Evolutionary conservation across 306 rosid genomes (phyloP), one percentile per base, ranked within the genome.

Genomic region (Prunus padus): DNA sequence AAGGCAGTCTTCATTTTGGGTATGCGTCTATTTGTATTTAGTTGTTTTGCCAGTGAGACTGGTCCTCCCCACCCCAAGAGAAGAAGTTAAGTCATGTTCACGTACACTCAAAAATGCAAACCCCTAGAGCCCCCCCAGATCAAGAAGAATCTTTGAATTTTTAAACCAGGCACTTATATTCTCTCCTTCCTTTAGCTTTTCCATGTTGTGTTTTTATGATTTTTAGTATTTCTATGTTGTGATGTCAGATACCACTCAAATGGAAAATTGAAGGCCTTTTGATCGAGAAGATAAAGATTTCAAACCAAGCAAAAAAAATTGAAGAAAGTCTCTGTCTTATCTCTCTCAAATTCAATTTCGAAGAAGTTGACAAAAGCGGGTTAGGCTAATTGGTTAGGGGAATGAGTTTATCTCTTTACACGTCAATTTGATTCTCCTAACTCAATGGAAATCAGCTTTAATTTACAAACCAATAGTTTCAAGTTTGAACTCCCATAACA

Each of bases 31-130:
- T 37, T 71, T 47, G 74, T 61, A 62, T 72, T 76, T 54, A 79
- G 42, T 77, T 72, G 49, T 77, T 83, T 67, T 82, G 55, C 79
- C 71, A 67, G 71, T 52, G 72, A 40, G 74, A 56, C 65, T 76
- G 80, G 72, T 87, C 80, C 86, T 84, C 79, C 74, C 31, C 45
- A 67, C 82, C 83, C 79, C 76, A 40, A 66, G 66, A 42, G 78
- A 70, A 77, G 72, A 7, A 37, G 9, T 7, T 37, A 1, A 37
- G 42, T 37, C 65, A 59, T 16, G 65, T 59, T 23, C 65, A 55
- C 52, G 31, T 71, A 79, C 70, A 10, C 25, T 42, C 73, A 84
- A 86, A 76, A 74, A 45, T 72, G 80, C 79, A 72, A 66, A 20
- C 20, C 44, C 66, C 66, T 28, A 2, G 66, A 46, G 16, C 14